Conservation (phyloP, 768 basidiomycete species). For the Neoboletus subvelutipes region DNA sequence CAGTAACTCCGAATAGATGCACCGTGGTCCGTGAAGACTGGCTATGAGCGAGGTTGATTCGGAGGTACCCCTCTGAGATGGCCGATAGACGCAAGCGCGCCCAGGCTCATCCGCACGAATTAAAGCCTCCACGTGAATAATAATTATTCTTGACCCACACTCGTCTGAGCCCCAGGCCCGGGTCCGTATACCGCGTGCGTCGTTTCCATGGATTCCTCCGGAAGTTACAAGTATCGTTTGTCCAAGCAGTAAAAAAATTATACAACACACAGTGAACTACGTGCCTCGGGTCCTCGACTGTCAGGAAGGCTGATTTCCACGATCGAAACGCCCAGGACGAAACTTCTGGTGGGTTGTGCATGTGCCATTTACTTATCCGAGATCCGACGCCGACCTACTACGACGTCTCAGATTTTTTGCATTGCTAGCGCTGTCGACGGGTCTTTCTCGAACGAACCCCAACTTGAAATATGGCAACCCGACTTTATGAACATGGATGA, state of each 20-base stretch:
- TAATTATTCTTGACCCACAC: not conserved
- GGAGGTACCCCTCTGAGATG: not conserved
- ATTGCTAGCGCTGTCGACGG: slow-evolving; percentile 97
- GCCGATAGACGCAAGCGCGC: not conserved
- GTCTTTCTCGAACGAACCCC: slow-evolving; percentile 90
- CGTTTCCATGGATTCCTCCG: not conserved
- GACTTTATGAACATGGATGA: slow-evolving; percentile 75
- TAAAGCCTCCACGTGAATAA: not conserved
- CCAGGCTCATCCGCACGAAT: not conserved
- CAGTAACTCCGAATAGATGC: not conserved
- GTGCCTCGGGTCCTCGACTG: no score
- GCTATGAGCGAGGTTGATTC: not conserved
- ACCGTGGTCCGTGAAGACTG: no score
- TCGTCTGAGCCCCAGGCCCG: not conserved
- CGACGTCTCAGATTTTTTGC: no score
- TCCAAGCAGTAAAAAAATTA: no score
- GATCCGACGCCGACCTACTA: no score
- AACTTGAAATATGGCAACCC: slow-evolving; percentile 94
- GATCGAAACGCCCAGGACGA: no score
- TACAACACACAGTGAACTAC: no score
- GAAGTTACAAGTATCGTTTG: no score
- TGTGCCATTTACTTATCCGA: no score
- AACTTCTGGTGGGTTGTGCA: no score
- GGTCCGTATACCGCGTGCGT: not conserved
- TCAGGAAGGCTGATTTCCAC: no score